A percentile compares a stretch with the other conserved stretches of the same genome.
These are phyloP conservation scores for Metschnikowia similis DNA, from an alignment of 805 yeast genomes.

Conservation along the genomic window DNA sequence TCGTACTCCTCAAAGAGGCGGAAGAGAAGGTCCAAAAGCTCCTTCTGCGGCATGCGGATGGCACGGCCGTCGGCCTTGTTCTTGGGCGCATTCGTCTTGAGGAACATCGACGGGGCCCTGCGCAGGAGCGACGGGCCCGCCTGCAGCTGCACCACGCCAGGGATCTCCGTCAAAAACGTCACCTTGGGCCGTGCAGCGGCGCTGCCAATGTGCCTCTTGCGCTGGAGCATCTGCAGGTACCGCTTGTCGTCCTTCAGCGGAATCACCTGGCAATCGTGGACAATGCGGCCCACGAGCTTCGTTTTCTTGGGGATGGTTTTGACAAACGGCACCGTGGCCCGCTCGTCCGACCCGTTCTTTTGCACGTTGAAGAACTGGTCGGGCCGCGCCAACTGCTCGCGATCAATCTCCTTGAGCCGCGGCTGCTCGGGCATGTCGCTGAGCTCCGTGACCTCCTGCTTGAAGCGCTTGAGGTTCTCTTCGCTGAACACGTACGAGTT, in stretches of 20 bases:
- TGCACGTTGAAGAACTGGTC: slow-evolving; percentile 26
- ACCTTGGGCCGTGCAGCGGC: slow-evolving; percentile 56
- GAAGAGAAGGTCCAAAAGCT: slow-evolving; percentile 82
- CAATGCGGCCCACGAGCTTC: slow-evolving; percentile 76
- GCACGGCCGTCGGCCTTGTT: slow-evolving; percentile 72
- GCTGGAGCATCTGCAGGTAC: slow-evolving; percentile 55
- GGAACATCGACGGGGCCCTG: slow-evolving; percentile 63
- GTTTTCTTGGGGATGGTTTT: slow-evolving; percentile 89
- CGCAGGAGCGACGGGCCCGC: slow-evolving; percentile 79
- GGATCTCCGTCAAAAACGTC: slow-evolving; percentile 70
- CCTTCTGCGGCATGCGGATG: slow-evolving; percentile 89
- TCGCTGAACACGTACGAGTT: slow-evolving; percentile 89
- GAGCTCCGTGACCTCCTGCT: slow-evolving; percentile 47
- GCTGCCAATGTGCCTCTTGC: slow-evolving; percentile 44
- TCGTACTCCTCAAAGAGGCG: slow-evolving; percentile 90
- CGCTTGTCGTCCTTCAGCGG: slow-evolving; percentile 74
- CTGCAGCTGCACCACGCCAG: slow-evolving; percentile 83
- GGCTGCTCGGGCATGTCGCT: slow-evolving; percentile 53
- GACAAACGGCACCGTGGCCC: slow-evolving; percentile 67
- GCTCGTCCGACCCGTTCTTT: slow-evolving; percentile 27
- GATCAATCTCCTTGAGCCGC: slow-evolving; percentile 32
- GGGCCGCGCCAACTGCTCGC: slow-evolving; percentile 12
- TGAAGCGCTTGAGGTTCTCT: slow-evolving; percentile 45
- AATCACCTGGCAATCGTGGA: slow-evolving; percentile 86
- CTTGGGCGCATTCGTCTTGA: slow-evolving; percentile 44